A percentile compares a stretch with the other conserved stretches of the same genome.
phyloP scores from a whole-genome alignment of 1,284 basidiomycete genomes.

The Trametes versicolor region DNA sequence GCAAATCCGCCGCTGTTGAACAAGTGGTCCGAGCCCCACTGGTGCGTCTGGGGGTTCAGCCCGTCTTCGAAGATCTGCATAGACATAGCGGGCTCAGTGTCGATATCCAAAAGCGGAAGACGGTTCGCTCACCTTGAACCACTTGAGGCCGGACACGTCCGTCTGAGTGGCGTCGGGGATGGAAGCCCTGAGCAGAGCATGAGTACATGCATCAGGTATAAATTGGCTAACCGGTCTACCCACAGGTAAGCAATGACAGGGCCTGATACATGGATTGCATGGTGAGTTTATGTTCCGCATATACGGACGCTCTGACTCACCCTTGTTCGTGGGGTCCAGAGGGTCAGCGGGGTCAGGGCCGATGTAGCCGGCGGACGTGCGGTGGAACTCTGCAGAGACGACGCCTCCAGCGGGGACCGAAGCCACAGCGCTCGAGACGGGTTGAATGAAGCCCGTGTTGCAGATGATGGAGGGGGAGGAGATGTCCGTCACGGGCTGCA shows the following conservation, averaged over 20 bases:
- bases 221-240: conserved; percentile 27
- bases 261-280: conserved; percentile 39
- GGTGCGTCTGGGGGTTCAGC: conserved; percentile 42
- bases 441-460: conserved; percentile 68
- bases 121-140: conserved; percentile 57
- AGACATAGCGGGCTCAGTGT: neutral
- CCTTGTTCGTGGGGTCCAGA: conserved; percentile 61
- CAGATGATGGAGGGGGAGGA: conserved; percentile 65
- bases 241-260: conserved; percentile 65
- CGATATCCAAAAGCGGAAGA: conserved; percentile 14
- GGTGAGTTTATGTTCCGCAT: neutral
- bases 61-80: conserved; percentile 55
- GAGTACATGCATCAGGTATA: neutral
- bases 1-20: conserved; percentile 62
- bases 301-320: conserved; percentile 17
- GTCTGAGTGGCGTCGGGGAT: conserved; percentile 55
- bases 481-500: conserved; percentile 61
- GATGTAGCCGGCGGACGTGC: conserved; percentile 56
- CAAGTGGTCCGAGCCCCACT: conserved; percentile 59
- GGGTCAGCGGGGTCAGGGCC: conserved; percentile 58
- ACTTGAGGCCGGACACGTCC: conserved; percentile 59
- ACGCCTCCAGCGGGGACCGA: conserved; percentile 59
- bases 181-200: conserved; percentile 48
- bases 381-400: conserved; percentile 64
- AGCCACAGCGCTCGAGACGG: conserved; percentile 60